phyloP scores from a whole-genome alignment of 2,329 filamentous ascomycete genomes.

The Sclerotinia sclerotiorum region DNA sequence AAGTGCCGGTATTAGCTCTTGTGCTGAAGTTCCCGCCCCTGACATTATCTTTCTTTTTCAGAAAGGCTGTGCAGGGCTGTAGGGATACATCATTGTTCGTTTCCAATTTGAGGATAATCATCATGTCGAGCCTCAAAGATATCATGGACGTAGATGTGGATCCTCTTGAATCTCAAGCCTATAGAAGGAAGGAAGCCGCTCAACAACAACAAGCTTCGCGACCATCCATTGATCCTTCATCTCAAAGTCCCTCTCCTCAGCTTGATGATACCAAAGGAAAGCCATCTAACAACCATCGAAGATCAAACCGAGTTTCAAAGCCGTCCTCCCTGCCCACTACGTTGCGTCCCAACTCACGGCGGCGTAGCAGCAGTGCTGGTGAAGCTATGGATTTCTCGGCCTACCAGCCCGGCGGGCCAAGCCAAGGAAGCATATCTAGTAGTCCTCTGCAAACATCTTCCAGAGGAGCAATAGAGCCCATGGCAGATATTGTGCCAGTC shows the following conservation, averaged over 20 bases:
- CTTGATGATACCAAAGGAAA: constrained; percentile 33
- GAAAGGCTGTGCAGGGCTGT: constrained; percentile 39
- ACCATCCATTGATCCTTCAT: constrained; percentile 30
- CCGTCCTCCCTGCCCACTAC: constrained; percentile 26
- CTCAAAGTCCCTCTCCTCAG: constrained; percentile 31
- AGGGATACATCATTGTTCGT: constrained; percentile 30
- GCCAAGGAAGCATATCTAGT: constrained; percentile 31
- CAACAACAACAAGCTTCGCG: constrained; percentile 36
- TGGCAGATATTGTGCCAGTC: constrained; percentile 35
- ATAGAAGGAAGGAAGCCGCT: constrained; percentile 39
- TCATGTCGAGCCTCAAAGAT: constrained; percentile 42
- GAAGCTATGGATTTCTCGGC: constrained; percentile 36
- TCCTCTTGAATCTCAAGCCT: constrained; percentile 40
- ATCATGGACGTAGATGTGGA: constrained; percentile 43
- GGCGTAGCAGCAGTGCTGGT: constrained; percentile 34
- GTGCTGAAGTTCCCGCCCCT: constrained; percentile 35
- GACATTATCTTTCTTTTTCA: constrained; percentile 33
- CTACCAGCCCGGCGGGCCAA: constrained; percentile 32
- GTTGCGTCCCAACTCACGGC: constrained; percentile 29
- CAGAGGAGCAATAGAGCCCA: constrained; percentile 32
- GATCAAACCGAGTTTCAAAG: constrained; percentile 36
- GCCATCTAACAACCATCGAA: constrained; percentile 33
- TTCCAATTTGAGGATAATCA: constrained; percentile 36
- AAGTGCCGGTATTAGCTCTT: constrained; percentile 33
- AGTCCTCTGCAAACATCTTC: constrained; percentile 34